A percentile compares a stretch with the other conserved stretches of the same genome.
phyloP scores from a whole-genome alignment of 2,329 filamentous ascomycete species.

The Sclerotinia subarctica region DNA sequence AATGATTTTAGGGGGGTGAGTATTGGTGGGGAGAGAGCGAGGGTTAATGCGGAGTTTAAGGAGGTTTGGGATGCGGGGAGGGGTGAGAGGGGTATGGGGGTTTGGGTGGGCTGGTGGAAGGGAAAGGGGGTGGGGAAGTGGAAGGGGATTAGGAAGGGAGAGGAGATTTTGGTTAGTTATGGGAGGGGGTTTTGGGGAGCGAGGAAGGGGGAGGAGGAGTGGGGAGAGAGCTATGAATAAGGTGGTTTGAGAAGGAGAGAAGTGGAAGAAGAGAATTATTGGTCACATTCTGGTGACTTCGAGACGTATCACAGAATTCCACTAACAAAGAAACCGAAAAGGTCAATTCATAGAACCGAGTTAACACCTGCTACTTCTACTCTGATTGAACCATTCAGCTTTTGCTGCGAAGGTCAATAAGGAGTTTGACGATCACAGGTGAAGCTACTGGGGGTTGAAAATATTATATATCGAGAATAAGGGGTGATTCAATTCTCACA shows the following conservation, averaged over 20 bases:
- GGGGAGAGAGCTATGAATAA: neutral
- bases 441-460: no score
- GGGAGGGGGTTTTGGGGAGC: slow-evolving; percentile 52
- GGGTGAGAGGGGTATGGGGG: slow-evolving; percentile 53
- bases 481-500: neutral
- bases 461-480: neutral
- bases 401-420: no score
- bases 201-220: slow-evolving; percentile 39
- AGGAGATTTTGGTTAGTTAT: slow-evolving; percentile 62
- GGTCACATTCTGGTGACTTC: no score
- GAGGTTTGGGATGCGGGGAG: slow-evolving; percentile 54
- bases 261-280: neutral
- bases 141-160: slow-evolving; percentile 65
- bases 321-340: neutral
- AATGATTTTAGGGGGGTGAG: slow-evolving; percentile 64
- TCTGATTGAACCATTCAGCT: neutral
- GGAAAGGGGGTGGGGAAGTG: slow-evolving; percentile 45
- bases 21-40: slow-evolving; percentile 17
- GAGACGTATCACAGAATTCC: neutral
- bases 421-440: neutral
- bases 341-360: neutral
- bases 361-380: no score
- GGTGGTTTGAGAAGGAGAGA: slow-evolving; percentile 8
- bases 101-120: slow-evolving; percentile 51
- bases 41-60: slow-evolving; percentile 48